Percentiles rank a stretch among this genome's conserved stretches.
phyloP scores from a whole-genome alignment of 495 filamentous ascomycete genomes.

The Amphirosellinia nigrospora region DNA sequence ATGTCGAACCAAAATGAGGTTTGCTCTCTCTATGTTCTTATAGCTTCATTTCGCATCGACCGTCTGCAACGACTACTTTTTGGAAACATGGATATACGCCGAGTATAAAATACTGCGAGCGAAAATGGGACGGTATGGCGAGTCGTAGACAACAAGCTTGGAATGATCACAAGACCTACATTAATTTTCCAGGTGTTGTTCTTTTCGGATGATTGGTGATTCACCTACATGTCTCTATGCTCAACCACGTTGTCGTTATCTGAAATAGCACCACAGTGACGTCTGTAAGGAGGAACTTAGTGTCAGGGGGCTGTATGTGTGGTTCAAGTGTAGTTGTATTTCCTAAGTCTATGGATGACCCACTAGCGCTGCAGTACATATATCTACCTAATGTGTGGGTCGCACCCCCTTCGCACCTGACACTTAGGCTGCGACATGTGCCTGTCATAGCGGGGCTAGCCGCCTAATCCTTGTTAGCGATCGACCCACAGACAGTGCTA shows the following conservation, averaged over 20 bases:
- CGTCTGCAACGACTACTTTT: not conserved
- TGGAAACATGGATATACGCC: not conserved
- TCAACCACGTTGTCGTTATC: not conserved
- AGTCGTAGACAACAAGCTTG: not conserved
- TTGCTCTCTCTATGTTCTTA: not conserved
- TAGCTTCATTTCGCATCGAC: not conserved
- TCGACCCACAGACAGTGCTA: conserved; percentile 12
- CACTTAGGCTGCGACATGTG: conserved; percentile 10
- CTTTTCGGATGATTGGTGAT: not conserved
- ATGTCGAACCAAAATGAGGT: not conserved
- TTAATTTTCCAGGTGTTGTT: not conserved
- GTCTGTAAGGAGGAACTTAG: not conserved
- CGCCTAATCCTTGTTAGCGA: not conserved
- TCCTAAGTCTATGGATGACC: no score
- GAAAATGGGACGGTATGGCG: not conserved
- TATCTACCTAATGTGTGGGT: no score
- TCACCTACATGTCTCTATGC: not conserved
- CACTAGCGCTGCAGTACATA: no score
- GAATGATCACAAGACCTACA: not conserved
- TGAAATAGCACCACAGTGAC: conserved; percentile 17
- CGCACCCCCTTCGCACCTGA: no score
- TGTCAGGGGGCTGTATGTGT: no score
- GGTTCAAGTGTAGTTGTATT: no score
- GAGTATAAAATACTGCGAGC: not conserved
- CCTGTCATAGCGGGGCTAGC: conserved; percentile 15